Evolutionary conservation across 116 monocot genomes (phyloP).

Genomic region (Papilionanthe hybrid): DNA sequence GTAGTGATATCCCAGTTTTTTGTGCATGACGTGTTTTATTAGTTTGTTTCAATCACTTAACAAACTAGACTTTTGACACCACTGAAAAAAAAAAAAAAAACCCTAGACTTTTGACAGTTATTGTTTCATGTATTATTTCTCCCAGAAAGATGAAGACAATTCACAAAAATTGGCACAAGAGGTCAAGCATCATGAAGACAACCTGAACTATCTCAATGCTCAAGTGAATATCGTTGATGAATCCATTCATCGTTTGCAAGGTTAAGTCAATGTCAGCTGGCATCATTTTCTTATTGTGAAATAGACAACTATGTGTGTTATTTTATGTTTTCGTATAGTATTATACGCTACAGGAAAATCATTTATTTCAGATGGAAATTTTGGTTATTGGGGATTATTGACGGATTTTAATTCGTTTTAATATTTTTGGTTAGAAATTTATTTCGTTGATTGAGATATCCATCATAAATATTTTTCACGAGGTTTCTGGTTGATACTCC

Average conservation of each 20-base stretch:
- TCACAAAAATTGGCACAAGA: slow-evolving; percentile 51
- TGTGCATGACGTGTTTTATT: not conserved
- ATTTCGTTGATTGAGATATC: too few species aligned
- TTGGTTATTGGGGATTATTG: too few species aligned
- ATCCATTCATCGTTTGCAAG: slow-evolving; percentile 43
- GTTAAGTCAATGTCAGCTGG: slow-evolving; percentile 19
- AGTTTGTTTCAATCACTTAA: not conserved
- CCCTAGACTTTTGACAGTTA: not conserved
- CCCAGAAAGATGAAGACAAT: slow-evolving; percentile 55
- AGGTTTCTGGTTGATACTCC: too few species aligned
- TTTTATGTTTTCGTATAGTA: not conserved
- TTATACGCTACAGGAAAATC: not conserved
- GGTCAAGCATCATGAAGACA: slow-evolving; percentile 74
- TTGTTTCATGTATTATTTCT: slow-evolving; percentile 6
- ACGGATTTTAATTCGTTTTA: too few species aligned
- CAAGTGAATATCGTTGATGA: slow-evolving; percentile 35
- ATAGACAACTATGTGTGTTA: not conserved
- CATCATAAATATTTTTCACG: too few species aligned
- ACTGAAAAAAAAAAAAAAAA: too few species aligned
- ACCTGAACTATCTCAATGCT: slow-evolving; percentile 43
- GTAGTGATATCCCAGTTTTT: not conserved
- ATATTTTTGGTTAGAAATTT: too few species aligned
- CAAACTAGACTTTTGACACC: not conserved
- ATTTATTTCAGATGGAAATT: too few species aligned
- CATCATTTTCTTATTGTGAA: not conserved